These are phyloP conservation scores for Eimeria falciformis DNA, from an alignment of 169 alveolate genomes.

Conservation along the genomic window DNA sequence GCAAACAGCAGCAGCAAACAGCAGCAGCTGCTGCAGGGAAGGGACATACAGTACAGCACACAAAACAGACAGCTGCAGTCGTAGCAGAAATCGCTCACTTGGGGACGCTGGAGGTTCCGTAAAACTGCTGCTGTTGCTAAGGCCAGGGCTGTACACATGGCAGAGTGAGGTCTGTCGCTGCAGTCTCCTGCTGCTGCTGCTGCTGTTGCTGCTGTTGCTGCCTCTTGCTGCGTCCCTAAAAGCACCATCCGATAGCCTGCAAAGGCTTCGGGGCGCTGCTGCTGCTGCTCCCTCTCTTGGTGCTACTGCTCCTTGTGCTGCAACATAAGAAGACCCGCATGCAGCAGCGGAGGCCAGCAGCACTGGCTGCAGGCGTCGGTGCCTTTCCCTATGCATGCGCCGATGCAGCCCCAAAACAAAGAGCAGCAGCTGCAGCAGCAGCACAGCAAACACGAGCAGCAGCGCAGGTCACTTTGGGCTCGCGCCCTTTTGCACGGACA, in stretches of 20 bases:
- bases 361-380: constrained; percentile 3
- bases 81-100: not conserved
- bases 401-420: constrained; percentile 30
- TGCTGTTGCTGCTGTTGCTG: constrained; percentile 26
- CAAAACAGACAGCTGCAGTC: not conserved
- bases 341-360: constrained; percentile 33
- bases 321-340: constrained; percentile 9
- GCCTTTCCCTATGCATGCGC: not conserved
- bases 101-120: not conserved
- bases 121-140: not conserved
- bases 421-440: constrained; percentile 40
- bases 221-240: constrained; percentile 6
- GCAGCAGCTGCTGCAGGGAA: not conserved
- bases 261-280: not conserved
- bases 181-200: constrained; percentile 53
- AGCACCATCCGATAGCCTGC: constrained; percentile 48
- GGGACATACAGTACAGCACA: not conserved
- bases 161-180: constrained; percentile 26
- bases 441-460: not conserved
- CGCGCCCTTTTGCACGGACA: too few relatives aligned
- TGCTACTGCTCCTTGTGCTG: constrained; percentile 30
- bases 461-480: not conserved
- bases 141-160: not conserved
- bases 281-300: constrained; percentile 28
- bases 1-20: not conserved